A percentile compares a stretch with the other conserved stretches of the same genome.
Evolutionary conservation across 2,329 filamentous ascomycete species (phyloP).

Genomic region (Alternaria metachromatica): DNA sequence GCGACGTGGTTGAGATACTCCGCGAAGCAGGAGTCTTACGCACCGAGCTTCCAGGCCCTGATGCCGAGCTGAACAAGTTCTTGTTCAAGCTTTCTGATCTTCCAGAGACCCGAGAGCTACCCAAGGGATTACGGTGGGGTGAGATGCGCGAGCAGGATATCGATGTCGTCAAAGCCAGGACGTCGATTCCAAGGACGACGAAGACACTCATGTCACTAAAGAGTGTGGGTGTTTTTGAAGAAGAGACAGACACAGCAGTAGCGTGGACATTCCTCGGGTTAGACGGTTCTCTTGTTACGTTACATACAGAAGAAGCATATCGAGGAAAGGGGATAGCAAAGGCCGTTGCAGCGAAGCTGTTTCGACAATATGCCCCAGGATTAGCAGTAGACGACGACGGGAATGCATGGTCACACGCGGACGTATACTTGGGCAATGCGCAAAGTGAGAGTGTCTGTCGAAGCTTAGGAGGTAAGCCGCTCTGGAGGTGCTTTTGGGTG

Average conservation of each 20-base stretch:
- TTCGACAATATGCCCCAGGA: slow-evolving; percentile 53
- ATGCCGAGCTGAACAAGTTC: slow-evolving; percentile 60
- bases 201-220: slow-evolving; percentile 51
- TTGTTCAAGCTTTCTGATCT: slow-evolving; percentile 60
- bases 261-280: slow-evolving; percentile 71
- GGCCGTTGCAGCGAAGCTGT: slow-evolving; percentile 63
- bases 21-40: slow-evolving; percentile 30
- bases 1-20: slow-evolving; percentile 31
- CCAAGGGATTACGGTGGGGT: slow-evolving; percentile 64
- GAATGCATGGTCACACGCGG: slow-evolving; percentile 65
- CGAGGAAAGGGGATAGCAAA: slow-evolving; percentile 70
- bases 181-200: slow-evolving; percentile 62
- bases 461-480: slow-evolving; percentile 63
- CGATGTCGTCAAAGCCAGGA: slow-evolving; percentile 57
- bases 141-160: slow-evolving; percentile 61
- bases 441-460: slow-evolving; percentile 68
- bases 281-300: slow-evolving; percentile 66
- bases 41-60: slow-evolving; percentile 38
- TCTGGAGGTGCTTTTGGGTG: slow-evolving; percentile 67
- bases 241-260: slow-evolving; percentile 57
- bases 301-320: slow-evolving; percentile 67
- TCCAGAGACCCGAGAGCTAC: slow-evolving; percentile 50
- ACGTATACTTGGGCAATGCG: slow-evolving; percentile 67
- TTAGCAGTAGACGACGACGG: slow-evolving; percentile 43
- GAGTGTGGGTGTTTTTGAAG: slow-evolving; percentile 51